A percentile compares a stretch with the other conserved stretches of the same genome.
Conservation (phyloP, 179 eudicot species). For the Gypsophila paniculata region DNA sequence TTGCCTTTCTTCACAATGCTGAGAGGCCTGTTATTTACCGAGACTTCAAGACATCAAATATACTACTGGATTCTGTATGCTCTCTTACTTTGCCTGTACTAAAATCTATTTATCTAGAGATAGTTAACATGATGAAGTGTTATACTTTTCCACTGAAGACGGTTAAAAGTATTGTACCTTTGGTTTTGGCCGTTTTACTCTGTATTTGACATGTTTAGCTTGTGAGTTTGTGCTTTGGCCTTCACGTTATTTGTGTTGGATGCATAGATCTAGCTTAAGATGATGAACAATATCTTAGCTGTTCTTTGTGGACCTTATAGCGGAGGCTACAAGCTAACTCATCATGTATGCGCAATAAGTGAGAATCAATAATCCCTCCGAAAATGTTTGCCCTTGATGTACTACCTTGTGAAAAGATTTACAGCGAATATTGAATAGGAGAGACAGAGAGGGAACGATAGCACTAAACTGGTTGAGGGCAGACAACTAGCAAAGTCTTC, state of each 20-base stretch:
- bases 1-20: constrained; percentile 78
- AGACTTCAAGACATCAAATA: constrained; percentile 77
- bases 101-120: not conserved
- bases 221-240: not conserved
- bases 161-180: not conserved
- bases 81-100: constrained; percentile 13
- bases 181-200: not conserved
- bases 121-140: not conserved
- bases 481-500: not conserved
- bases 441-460: not conserved
- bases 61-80: constrained; percentile 68
- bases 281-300: not conserved
- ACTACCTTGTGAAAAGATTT: no score
- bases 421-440: not conserved
- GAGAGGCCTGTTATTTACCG: constrained; percentile 78
- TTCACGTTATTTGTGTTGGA: not conserved
- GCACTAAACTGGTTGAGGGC: not conserved
- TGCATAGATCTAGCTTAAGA: not conserved
- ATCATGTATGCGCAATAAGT: not conserved
- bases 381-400: no score
- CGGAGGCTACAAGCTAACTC: constrained; percentile 6
- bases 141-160: not conserved
- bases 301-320: not conserved
- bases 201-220: not conserved
- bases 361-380: not conserved